Evolutionary conservation across 352 stramenopile species (phyloP).

Genomic region (Globisporangium heterothallicum): DNA sequence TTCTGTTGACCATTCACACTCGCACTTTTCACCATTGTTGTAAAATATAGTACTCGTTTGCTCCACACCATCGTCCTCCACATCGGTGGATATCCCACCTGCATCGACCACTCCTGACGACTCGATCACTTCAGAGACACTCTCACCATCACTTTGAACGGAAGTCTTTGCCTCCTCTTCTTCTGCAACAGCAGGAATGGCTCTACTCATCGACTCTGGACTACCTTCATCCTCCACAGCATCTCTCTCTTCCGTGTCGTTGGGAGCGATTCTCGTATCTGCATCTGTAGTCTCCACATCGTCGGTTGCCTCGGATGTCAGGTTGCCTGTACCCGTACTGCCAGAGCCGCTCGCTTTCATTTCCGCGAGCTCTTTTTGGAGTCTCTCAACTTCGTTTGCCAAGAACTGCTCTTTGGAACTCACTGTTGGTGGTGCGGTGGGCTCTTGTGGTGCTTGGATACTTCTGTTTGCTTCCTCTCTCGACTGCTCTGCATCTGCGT

Average conservation of each 20-base stretch:
- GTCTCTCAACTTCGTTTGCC: constrained; percentile 22
- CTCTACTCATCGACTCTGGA: neutral
- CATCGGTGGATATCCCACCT: too few species aligned
- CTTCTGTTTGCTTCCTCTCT: neutral
- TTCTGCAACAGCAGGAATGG: too few species aligned
- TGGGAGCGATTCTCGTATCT: neutral
- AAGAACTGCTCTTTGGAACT: constrained; percentile 29
- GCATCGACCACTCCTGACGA: too few species aligned
- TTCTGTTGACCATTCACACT: neutral
- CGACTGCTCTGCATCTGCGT: neutral
- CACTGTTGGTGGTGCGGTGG: neutral
- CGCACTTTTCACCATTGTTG: constrained; percentile 1
- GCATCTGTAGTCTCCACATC: too few species aligned
- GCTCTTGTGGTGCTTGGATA: neutral
- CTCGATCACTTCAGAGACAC: neutral
- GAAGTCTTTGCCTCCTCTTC: neutral
- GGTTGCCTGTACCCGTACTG: neutral
- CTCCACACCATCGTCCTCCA: neutral
- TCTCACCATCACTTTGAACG: too few species aligned
- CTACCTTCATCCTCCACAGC: neutral
- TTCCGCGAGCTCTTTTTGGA: constrained; percentile 25
- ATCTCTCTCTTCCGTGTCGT: neutral
- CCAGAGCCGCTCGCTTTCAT: neutral
- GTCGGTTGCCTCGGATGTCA: constrained; percentile 1
- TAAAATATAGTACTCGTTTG: neutral